Percentiles rank a stretch among this genome's conserved stretches.
These are phyloP conservation scores for Phanerodontia chrysosporium DNA, from an alignment of 768 basidiomycete species.

Conservation along the genomic window DNA sequence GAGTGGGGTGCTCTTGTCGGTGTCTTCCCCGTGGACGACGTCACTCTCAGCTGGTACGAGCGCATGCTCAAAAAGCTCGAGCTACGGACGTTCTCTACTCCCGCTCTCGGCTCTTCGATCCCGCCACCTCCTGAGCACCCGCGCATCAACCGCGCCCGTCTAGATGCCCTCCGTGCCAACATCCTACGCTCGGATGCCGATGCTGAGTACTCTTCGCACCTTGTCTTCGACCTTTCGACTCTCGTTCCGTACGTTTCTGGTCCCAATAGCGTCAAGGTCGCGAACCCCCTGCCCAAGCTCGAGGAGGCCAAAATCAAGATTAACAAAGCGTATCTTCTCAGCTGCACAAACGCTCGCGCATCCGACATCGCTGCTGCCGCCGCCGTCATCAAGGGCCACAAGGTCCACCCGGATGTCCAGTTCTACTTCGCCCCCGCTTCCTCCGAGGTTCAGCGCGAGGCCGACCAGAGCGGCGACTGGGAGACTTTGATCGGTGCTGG, in stretches of 20 bases:
- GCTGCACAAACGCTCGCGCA: slow-evolving; percentile 95
- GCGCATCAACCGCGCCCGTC: slow-evolving; percentile 71
- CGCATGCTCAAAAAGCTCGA: slow-evolving; percentile 67
- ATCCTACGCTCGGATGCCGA: slow-evolving; percentile 66
- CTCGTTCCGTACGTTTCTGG: slow-evolving; percentile 95
- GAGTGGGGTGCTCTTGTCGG: slow-evolving; percentile 99
- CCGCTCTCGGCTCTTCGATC: slow-evolving; percentile 41
- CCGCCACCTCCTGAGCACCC: slow-evolving; percentile 79
- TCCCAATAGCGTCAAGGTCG: slow-evolving; percentile 95
- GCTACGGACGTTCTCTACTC: slow-evolving; percentile 65
- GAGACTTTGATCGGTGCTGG: slow-evolving; percentile 80
- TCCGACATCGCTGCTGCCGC: slow-evolving; percentile 94
- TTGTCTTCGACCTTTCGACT: slow-evolving; percentile 88
- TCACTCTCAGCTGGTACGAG: slow-evolving; percentile 85
- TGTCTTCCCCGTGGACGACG: slow-evolving; percentile 88
- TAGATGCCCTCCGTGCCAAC: slow-evolving; percentile 57
- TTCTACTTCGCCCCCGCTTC: slow-evolving; percentile 98
- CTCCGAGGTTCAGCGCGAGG: slow-evolving; percentile 86
- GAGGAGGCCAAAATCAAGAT: slow-evolving; percentile 72
- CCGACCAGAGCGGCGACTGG: slow-evolving; percentile 87
- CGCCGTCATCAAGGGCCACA: slow-evolving; percentile 76
- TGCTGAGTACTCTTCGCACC: slow-evolving; percentile 81
- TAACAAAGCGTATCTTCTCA: slow-evolving; percentile 97
- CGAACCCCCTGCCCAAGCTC: slow-evolving; percentile 88
- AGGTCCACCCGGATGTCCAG: slow-evolving; percentile 84